Base-by-base conservation (phyloP, 2,329 filamentous ascomycete species). In the Fusarium lateritium region DNA sequence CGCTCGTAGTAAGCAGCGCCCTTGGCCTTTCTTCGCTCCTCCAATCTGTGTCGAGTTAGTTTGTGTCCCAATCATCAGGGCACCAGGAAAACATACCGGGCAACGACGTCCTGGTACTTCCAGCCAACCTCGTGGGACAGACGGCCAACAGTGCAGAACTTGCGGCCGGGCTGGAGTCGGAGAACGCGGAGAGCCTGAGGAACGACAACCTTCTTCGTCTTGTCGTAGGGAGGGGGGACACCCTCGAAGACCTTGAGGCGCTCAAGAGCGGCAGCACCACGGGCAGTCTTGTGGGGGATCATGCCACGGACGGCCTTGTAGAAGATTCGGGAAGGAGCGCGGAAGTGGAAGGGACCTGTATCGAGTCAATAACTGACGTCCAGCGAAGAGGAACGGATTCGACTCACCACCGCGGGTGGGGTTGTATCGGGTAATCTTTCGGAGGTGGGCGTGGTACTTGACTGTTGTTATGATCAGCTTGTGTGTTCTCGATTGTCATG, bases 381-480 rank as follows among this genome's bases (percentile, higher is more conserved):
- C 50, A 40, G 60, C 14, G 33, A n/a, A 36, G 45, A 53, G 62
- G 39, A 59, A 65, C 31, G 47, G 56, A 33, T 56, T 73, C 65
- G 73, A 85, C 91, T 88, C 88, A 94, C 92, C 95, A 91, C 95
- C 96, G 83, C 95, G 94, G 79, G 94, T 98, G 83, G 96, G 94
- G 91, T 99, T 99, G 93, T 91, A 99, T 86, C 96, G 94, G 84
- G 96, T 99, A 88, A 97, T 96, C 92, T 99, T 99, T 90, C 96
- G 94, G 81, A 99, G 92, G 90, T 98, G 98, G 85, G 96, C 94
- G 84, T 96, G 93, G 92, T 99, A 99, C 94, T 99, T 99, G 87
- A 99, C 96, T 99, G 82, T 88, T 76, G 75, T 17, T 71, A 60
- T 73, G 75, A 81, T 90, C 80, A 91, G 88, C 74, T 69, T 72